Base-by-base conservation (phyloP, 495 filamentous ascomycete genomes). In the Podospora didyma region DNA sequence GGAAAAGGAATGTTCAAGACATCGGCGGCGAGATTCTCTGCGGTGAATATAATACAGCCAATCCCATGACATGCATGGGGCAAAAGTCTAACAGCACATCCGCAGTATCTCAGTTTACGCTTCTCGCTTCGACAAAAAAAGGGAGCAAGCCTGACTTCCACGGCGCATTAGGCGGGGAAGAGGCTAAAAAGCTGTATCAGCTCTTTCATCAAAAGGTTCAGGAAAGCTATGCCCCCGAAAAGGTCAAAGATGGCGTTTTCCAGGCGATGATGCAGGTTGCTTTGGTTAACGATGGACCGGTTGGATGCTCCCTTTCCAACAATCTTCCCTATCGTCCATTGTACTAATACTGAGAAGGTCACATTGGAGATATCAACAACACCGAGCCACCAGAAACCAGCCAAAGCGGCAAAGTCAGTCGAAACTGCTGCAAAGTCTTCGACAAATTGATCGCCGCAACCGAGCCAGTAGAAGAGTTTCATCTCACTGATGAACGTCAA, bases 261-360 rank as follows among this genome's bases (percentile, higher is more conserved):
- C 92, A 96, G 63, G 94, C 95, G 51, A 96, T 96, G 92, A 99
- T 97, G 94, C 88, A 97, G 63, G 94, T 97, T 56, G 88, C 89
- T 57, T 68, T 96, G 22, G 86, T 96, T 35, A 97, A 97, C 62
- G 92, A 97, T 68, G 93, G 92, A 54, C 92, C 92, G 69, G 92
- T 96, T 80, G 83, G 89, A 54, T 11, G 28, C 19, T 26, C n/a
- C 53, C 39, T 49, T 17, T 11, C 2, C 7, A 14, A 22, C 26
- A 39, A 7, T 22, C 2, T 49, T 44, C 28, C n/a, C 12, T 22
- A 10, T 20, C 17, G 42, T 11, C 9, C 7, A 34, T 12, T 19
- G n/a, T 49, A 41, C 49, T 66, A 23, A 66, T 45, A 46, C 17
- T 22, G 16, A 7, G 5, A 47, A 72, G 64, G 65, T 68, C 17